Evolutionary conservation across 139 green algal genomes (phyloP), one percentile per base, ranked within the genome.

Genomic region (Auxenochlorella pyrenoidosa): DNA sequence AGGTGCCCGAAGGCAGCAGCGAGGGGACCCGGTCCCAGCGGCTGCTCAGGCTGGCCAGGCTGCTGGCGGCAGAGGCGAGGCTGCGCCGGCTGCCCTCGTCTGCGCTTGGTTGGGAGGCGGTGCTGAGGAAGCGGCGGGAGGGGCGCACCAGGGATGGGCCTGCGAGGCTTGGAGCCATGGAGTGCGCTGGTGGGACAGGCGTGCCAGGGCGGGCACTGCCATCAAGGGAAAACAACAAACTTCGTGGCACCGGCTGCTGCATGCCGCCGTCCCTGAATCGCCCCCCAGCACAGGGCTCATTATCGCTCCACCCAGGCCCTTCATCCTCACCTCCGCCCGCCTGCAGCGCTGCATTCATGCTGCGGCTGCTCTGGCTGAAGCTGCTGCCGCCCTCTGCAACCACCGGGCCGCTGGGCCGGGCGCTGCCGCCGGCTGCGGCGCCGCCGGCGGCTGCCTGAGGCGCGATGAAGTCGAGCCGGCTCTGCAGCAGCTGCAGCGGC

Each of bases 401-500:
- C 36, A 86, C 66, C 26, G 85, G 54, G 34, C 85, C 85, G 5
- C 21, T 21, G 43, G 41, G 81, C 34, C 65, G 65, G 12, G 75
- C 41, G 30, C 13, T 12, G 30, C 44, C 36, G 59, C 54, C 59
- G 1, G 22, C 40, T 0, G 60, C 65, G 38, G 60, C 26, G 6
- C 59, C 22, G 28, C 26, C 43, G 40, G n/a, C 38, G 19, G 32
- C 38, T 8, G 60, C 22, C 0, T 26, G 19, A 41, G 38, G 28
- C 2, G 24, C 76, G 15, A 28, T 77, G 36, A 88, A 47, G 38
- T 77, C 34, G 10, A 75, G 60, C 59, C 60, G 47, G 40, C 38
- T 77, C 54, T 97, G 95, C 80, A 95, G 71, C 63, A 97, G 87
- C 83, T 94, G 86, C n/a, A 98, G 88, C 13, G 88, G 80, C 44